Base-by-base conservation (phyloP, 352 stramenopile genomes). In the Phytophthora syringae region DNA sequence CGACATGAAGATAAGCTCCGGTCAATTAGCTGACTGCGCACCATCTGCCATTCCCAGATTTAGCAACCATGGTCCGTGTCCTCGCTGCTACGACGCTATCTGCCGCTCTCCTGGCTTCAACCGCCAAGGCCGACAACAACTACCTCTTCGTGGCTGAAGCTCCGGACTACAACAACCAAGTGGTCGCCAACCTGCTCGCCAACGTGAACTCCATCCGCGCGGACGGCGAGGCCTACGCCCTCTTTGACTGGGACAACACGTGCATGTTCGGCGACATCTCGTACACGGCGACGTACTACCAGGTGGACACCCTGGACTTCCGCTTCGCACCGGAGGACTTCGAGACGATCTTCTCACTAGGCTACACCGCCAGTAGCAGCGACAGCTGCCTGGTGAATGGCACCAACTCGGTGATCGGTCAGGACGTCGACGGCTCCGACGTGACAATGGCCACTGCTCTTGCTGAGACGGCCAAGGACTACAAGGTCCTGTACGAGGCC, bases 251-350 rank as follows among this genome's bases (percentile, higher is more conserved):
- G n/a, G n/a, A n/a, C n/a, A 86, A 86, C 68, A 89, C 80, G 60
- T 85, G 77, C 73, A 85, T 84, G 72, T 89, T 68, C 60, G 77
- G 80, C 40, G 77, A 89, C 68, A 87, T 89, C 52, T 85, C 75
- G 70, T 86, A 89, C 73, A 86, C 80, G 24, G 82, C 76, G 9
- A 70, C 87, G 20, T 75, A 70, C 52, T 89, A 84, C 71, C 77
- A 89, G 42, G 68, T 89, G 40, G 68, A 85, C 51, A 85, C 65
- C 44, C 67, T 89, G 21, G 61, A 82, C 58, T 89, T 83, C 66
- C 80, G 80, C 32, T 72, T 89, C 47, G 39, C 52, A 0, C 77
- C 80, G 2, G 56, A 73, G 9, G 43, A 79, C 39, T 86, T 89
- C 22, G 67, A 78, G 40, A 34, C 66, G 3, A 57, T 73, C 25